Conservation (phyloP, 2,329 filamentous ascomycete species). For the Aspergillus proliferans region DNA sequence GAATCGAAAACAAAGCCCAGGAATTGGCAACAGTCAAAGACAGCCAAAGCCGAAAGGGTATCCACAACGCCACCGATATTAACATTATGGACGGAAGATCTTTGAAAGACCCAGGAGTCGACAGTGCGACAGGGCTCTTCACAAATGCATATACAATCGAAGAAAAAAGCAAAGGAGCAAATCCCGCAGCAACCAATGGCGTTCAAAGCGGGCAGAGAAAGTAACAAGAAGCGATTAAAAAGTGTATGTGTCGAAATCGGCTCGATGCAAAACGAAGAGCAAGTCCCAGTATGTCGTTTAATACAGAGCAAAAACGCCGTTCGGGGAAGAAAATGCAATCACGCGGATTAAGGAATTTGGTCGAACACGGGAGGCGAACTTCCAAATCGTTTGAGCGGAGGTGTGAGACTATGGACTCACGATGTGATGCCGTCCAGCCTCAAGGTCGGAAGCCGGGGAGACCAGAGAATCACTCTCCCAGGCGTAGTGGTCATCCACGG, state of each 20-base stretch:
- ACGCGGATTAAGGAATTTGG: conserved; percentile 9
- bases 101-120: conserved; percentile 2
- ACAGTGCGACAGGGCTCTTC: neutral
- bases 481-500: conserved; percentile 53
- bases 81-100: conserved; percentile 34
- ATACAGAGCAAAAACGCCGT: conserved; percentile 26
- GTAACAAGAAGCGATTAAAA: conserved; percentile 29
- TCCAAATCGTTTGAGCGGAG: neutral
- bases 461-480: conserved; percentile 38
- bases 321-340: conserved; percentile 25
- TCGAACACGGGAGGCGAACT: conserved; percentile 5
- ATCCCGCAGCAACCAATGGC: conserved; percentile 10
- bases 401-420: conserved; percentile 12
- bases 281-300: conserved; percentile 29
- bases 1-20: conserved; percentile 20
- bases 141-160: conserved; percentile 33
- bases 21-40: neutral
- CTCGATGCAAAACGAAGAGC: conserved; percentile 30
- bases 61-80: conserved; percentile 27
- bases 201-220: conserved; percentile 13
- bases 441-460: conserved; percentile 32
- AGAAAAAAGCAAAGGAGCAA: conserved; percentile 18
- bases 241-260: conserved; percentile 31
- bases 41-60: neutral
- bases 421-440: conserved; percentile 30